phyloP scores from a whole-genome alignment of 176 grass and related monocot genomes.

The Poa annua region DNA sequence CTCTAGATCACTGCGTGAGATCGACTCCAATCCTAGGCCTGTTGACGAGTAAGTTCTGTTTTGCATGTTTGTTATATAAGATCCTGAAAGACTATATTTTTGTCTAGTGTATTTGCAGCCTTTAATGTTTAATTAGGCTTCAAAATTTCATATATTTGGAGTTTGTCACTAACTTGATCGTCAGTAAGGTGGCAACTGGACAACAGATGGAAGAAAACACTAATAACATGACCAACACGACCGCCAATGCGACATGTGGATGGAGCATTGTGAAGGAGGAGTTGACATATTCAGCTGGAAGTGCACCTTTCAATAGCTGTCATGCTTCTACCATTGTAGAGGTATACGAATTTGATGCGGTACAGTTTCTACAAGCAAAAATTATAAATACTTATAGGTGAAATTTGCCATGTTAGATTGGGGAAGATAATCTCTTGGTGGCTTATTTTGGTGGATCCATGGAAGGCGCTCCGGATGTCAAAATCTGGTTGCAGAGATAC shows the following conservation, averaged over 20 bases:
- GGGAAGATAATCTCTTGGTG: conserved; percentile 62
- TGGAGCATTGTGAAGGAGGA: conserved; percentile 70
- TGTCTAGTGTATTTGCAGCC: conserved; percentile 24
- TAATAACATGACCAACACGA: conserved; percentile 33
- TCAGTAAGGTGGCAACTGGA: conserved; percentile 19
- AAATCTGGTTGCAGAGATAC: conserved; percentile 95
- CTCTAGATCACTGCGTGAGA: conserved; percentile 35
- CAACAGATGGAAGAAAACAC: conserved; percentile 29
- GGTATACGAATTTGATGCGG: conserved; percentile 36
- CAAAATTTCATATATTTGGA: neutral
- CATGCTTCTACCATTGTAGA: conserved; percentile 84
- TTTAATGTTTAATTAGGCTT: conserved; percentile 12
- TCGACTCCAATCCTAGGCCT: neutral
- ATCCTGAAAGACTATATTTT: neutral
- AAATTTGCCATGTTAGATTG: conserved; percentile 57
- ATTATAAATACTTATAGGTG: neutral
- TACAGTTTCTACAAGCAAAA: neutral
- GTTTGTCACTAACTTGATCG: conserved; percentile 11
- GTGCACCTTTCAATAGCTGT: conserved; percentile 63
- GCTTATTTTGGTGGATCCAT: conserved; percentile 88
- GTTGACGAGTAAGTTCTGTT: conserved; percentile 27
- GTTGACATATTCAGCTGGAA: conserved; percentile 48
- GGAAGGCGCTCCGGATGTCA: conserved; percentile 89
- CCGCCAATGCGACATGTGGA: conserved; percentile 31
- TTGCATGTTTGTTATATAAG: neutral